Conservation (phyloP, 352 stramenopile species). For the Phytophthora chlamydospora region DNA sequence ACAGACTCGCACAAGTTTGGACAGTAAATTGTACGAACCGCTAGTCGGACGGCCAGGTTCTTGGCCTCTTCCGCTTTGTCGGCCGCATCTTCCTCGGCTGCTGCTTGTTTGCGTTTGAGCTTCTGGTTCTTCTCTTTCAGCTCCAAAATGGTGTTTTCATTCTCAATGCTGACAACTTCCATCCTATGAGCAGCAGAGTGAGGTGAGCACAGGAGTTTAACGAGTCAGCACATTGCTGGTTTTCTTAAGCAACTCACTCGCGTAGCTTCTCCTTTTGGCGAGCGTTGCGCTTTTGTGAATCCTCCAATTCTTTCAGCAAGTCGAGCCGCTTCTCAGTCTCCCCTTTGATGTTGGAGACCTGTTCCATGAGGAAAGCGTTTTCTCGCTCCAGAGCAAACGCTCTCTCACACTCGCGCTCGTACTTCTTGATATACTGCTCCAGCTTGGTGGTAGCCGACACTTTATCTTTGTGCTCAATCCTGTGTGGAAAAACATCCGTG, state of each 20-base stretch:
- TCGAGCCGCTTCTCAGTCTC: slow-evolving; percentile 79
- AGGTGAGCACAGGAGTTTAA: background rate
- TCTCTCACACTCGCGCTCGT: slow-evolving; percentile 76
- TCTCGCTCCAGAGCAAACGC: slow-evolving; percentile 65
- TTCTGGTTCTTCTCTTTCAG: slow-evolving; percentile 81
- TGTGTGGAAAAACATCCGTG: slow-evolving; percentile 13
- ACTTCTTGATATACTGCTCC: slow-evolving; percentile 85
- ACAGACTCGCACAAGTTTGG: background rate
- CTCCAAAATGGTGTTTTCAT: slow-evolving; percentile 76
- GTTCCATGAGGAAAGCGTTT: slow-evolving; percentile 71
- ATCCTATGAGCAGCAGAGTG: slow-evolving; percentile 34
- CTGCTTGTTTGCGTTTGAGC: slow-evolving; percentile 65
- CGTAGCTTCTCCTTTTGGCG: slow-evolving; percentile 75
- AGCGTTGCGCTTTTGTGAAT: slow-evolving; percentile 71
- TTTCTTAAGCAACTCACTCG: slow-evolving; percentile 38
- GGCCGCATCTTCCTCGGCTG: slow-evolving; percentile 46
- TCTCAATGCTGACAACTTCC: slow-evolving; percentile 73
- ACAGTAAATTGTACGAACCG: slow-evolving; percentile 38
- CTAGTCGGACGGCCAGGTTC: slow-evolving; percentile 63
- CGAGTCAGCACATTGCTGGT: background rate
- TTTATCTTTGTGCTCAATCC: slow-evolving; percentile 74
- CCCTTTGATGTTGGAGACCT: slow-evolving; percentile 74
- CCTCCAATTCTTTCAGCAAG: slow-evolving; percentile 68
- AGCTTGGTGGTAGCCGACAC: slow-evolving; percentile 66
- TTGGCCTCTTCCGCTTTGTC: slow-evolving; percentile 80